Evolutionary conservation across 78 protist species (phyloP).

Genomic region (Polysphondylium violaceum): DNA sequence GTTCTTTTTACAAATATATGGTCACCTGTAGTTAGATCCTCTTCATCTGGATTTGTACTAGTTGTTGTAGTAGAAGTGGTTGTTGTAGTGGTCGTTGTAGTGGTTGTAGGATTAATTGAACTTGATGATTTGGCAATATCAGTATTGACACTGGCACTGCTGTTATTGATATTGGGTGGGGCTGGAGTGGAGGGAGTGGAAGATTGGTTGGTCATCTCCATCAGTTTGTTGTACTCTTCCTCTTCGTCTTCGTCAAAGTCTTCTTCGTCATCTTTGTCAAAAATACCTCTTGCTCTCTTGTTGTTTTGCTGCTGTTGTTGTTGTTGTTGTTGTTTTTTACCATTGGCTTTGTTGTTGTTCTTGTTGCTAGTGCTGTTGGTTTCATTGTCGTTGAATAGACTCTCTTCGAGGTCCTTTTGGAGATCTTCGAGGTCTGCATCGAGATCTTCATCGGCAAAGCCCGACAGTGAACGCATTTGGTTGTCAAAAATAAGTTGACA

Average conservation of each 20-base stretch:
- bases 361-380: background rate
- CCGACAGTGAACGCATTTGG: conserved; percentile 48
- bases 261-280: conserved; percentile 40
- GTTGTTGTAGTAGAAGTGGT: background rate
- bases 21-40: conserved; percentile 18
- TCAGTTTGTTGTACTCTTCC: conserved; percentile 21
- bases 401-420: conserved; percentile 56
- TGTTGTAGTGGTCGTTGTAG: background rate
- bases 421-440: conserved; percentile 46
- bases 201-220: conserved; percentile 23
- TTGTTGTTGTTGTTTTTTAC: background rate
- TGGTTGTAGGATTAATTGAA: background rate
- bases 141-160: no score
- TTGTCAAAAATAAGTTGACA: conserved; percentile 78
- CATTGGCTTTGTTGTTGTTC: background rate
- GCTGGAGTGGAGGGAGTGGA: no score
- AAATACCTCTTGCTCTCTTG: conserved; percentile 1
- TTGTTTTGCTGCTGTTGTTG: background rate
- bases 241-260: conserved; percentile 57
- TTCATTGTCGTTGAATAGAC: background rate
- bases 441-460: conserved; percentile 24
- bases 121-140: no score
- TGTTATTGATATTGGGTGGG: no score
- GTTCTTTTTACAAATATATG: conserved; percentile 55
- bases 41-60: background rate